Percentiles rank a stretch among this genome's conserved stretches.
phyloP scores from a whole-genome alignment of 2,329 filamentous ascomycete genomes.

The Aspergillus japonicus region DNA sequence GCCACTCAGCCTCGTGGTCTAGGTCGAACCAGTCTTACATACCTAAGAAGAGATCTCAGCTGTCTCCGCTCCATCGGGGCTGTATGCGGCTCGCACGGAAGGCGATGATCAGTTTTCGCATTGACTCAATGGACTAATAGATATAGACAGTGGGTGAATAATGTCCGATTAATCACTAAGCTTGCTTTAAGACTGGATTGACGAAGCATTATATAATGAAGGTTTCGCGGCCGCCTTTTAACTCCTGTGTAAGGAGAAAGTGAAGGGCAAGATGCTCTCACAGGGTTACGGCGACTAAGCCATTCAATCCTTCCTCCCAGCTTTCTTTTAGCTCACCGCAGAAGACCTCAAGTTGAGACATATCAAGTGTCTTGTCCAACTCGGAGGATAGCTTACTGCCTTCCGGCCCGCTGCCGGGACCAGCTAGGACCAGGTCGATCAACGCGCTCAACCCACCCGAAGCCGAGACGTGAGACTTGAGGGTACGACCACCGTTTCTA shows the following conservation, averaged over 20 bases:
- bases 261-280: conserved; percentile 15
- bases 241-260: neutral
- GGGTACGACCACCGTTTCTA: conserved; percentile 33
- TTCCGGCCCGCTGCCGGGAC: conserved; percentile 23
- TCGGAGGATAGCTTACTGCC: conserved; percentile 28
- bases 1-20: conserved; percentile 11
- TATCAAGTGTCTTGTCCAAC: conserved; percentile 38
- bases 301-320: conserved; percentile 48
- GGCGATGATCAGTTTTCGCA: no score
- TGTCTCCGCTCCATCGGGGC: neutral
- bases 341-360: conserved; percentile 42
- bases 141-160: neutral
- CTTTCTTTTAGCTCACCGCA: conserved; percentile 48
- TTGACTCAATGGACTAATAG: no score
- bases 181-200: neutral
- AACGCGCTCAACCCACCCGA: conserved; percentile 44
- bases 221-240: neutral
- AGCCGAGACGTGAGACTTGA: conserved; percentile 41
- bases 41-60: neutral
- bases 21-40: neutral
- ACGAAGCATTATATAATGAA: neutral
- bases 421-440: conserved; percentile 38
- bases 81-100: neutral
- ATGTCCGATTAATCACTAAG: neutral
- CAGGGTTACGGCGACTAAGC: conserved; percentile 34